Percentiles rank a stretch among this genome's conserved stretches.
Evolutionary conservation across 2,329 filamentous ascomycete species (phyloP).

Genomic region (Trichoderma simmonsii): DNA sequence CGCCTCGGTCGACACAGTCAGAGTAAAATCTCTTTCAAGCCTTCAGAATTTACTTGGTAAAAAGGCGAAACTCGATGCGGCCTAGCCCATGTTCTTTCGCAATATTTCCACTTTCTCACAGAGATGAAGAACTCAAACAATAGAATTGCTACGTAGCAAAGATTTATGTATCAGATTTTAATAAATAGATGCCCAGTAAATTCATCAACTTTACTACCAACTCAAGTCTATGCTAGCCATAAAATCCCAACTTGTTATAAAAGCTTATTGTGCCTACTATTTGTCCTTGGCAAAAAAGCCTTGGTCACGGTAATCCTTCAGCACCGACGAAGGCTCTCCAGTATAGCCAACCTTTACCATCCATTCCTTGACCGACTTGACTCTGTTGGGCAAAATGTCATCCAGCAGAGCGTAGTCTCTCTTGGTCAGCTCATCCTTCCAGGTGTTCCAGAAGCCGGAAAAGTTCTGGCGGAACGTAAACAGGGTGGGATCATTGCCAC

Average conservation of each 20-base stretch:
- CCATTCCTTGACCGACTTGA: neutral
- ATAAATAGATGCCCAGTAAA: neutral
- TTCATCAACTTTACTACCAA: neutral
- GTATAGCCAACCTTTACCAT: neutral
- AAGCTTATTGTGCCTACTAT: neutral
- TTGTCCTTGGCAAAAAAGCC: neutral
- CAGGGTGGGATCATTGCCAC: neutral
- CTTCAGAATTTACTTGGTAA: no score
- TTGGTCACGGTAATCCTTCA: neutral
- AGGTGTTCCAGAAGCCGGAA: neutral
- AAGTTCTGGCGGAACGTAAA: neutral
- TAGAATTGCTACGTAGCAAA: neutral
- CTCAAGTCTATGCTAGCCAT: neutral
- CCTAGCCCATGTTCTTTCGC: no score
- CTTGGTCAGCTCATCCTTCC: neutral
- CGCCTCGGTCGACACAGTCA: no score
- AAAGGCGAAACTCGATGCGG: no score
- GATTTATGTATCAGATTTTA: neutral
- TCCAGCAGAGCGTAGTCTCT: neutral
- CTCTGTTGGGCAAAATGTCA: neutral
- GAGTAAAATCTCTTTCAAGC: no score
- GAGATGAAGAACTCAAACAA: no score
- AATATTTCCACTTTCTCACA: no score
- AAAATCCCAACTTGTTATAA: neutral
- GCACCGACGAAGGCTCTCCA: neutral